Evolutionary conservation across 2,329 filamentous ascomycete genomes (phyloP), one percentile per base, ranked within the genome.

Genomic region (Berkeleyomyces basicola): DNA sequence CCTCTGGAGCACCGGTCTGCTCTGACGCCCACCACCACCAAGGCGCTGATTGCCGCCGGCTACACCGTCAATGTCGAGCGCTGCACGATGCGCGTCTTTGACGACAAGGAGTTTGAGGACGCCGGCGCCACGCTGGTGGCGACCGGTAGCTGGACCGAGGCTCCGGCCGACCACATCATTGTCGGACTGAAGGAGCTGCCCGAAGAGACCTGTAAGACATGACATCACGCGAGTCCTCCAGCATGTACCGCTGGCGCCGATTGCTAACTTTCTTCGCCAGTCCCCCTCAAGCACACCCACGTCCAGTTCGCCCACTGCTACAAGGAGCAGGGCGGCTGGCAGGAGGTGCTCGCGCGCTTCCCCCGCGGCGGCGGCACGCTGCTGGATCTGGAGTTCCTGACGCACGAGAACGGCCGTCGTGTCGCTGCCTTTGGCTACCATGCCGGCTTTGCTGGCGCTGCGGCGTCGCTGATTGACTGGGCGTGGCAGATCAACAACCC

Each of bases 381-480:
- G 11, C 82, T 90, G 64, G 91, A 96, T 70, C 80, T 96, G 44
- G 91, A 96, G 72, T 96, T 96, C 72, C 78, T 96, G 44, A 81
- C 82, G 46, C 86, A 95, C 67, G 81, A 85, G 66, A 79, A 76
- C 39, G 87, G 68, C 44, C 78, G 87, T 57, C 77, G 88, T 65
- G 84, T 91, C 1, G 85, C 85, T 7, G 84, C 84, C 0, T 89
- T 90, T 68, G 81, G 85, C 11, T 88, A 84, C 73, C 82, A 85
- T 65, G 89, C 88, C 39, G 89, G 88, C 23, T 93, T 88, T 70
- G 84, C 86, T 3, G 84, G 85, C 42, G 81, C 86, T 47, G 87
- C 87, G 7, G 77, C 91, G 60, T 88, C 86, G 36, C 74, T 95
- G 46, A 81, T 90, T 79, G 83, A 84, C 53, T 96, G 91, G 88